These are phyloP conservation scores for Abrus precatorius DNA, from an alignment of 306 rosid species.

Conservation along the genomic window DNA sequence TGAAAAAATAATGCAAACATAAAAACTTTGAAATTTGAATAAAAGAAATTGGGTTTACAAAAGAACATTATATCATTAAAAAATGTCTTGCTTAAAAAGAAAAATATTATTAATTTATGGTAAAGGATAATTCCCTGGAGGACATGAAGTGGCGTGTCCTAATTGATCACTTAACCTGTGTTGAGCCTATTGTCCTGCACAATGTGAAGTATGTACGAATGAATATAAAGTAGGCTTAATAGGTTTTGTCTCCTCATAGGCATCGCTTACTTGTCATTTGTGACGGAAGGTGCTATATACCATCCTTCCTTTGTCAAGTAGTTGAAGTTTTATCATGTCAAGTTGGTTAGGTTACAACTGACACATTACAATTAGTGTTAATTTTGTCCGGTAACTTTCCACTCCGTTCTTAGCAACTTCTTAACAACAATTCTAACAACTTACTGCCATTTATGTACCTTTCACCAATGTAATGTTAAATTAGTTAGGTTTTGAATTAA, in stretches of 20 bases:
- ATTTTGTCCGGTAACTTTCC: slow-evolving; percentile 33
- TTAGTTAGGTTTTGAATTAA: slow-evolving; percentile 43
- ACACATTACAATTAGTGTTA: slow-evolving; percentile 35
- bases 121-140: background rate
- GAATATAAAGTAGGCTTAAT: slow-evolving; percentile 38
- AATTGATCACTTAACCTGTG: slow-evolving; percentile 43
- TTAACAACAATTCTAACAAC: slow-evolving; percentile 18
- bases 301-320: slow-evolving; percentile 35
- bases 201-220: background rate
- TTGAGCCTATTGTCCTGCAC: slow-evolving; percentile 15
- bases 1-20: too few species aligned
- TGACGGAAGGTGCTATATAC: slow-evolving; percentile 15
- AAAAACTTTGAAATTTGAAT: too few species aligned
- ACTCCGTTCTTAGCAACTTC: slow-evolving; percentile 48
- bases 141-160: slow-evolving; percentile 38
- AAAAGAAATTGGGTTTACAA: too few species aligned
- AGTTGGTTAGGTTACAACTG: slow-evolving; percentile 21
- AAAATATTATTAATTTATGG: too few species aligned
- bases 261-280: slow-evolving; percentile 14
- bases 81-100: too few species aligned
- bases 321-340: slow-evolving; percentile 17
- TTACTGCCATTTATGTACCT: slow-evolving; percentile 30
- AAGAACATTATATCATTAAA: too few species aligned
- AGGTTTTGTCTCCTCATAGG: slow-evolving; percentile 40
- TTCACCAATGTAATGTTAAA: slow-evolving; percentile 39